Conservation (phyloP, 345 rosid genomes). For the Toxicodendron radicans region DNA sequence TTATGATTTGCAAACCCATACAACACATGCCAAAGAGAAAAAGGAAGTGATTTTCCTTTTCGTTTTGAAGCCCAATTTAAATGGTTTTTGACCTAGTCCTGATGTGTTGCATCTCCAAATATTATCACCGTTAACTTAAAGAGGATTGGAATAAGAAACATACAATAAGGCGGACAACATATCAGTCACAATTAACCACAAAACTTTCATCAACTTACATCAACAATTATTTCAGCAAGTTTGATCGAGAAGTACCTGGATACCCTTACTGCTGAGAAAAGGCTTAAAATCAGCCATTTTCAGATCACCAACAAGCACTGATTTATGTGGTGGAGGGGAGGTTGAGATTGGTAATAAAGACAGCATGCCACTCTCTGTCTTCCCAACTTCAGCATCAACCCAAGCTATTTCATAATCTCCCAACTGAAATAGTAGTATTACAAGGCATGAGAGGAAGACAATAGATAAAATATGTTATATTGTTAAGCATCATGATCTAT, state of each 20-base stretch:
- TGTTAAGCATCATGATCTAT: background rate
- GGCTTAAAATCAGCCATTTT: conserved; percentile 94
- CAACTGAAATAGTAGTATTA: conserved; percentile 44
- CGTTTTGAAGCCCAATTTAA: background rate
- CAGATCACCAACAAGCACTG: conserved; percentile 90
- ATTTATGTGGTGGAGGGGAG: conserved; percentile 67
- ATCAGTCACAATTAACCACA: background rate
- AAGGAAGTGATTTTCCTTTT: background rate
- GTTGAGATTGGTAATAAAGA: conserved; percentile 67
- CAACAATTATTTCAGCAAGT: background rate
- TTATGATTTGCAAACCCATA: background rate
- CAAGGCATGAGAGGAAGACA: conserved; percentile 3
- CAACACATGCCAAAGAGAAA: background rate
- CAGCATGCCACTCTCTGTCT: conserved; percentile 64
- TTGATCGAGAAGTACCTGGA: conserved; percentile 49
- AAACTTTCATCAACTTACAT: background rate
- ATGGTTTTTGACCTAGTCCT: background rate
- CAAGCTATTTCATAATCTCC: conserved; percentile 96
- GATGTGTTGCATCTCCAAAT: background rate
- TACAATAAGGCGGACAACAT: background rate
- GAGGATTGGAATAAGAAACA: background rate
- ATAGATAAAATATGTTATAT: background rate
- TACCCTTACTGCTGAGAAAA: conserved; percentile 86
- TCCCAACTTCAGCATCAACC: conserved; percentile 88
- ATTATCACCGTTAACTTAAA: background rate